These are phyloP conservation scores for Citrus medica DNA, from an alignment of 345 rosid species.

Conservation along the genomic window DNA sequence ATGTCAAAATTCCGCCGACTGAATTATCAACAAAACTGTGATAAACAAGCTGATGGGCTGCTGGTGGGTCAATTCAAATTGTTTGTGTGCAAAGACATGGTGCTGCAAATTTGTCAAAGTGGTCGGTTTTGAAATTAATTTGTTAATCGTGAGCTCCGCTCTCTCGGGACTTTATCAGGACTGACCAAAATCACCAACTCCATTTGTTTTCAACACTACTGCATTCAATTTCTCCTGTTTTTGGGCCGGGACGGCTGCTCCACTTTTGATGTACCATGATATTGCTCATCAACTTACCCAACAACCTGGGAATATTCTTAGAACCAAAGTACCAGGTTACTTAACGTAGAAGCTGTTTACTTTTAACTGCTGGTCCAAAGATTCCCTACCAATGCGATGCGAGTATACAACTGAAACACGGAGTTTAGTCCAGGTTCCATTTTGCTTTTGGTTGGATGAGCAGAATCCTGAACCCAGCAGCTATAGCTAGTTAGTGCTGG, in stretches of 20 bases:
- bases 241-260: too few relatives aligned
- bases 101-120: neutral
- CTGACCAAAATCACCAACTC: neutral
- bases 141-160: neutral
- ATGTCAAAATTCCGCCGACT: neutral
- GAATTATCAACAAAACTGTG: neutral
- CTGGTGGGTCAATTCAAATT: neutral
- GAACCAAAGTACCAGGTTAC: neutral
- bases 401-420: too few relatives aligned
- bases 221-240: too few relatives aligned
- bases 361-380: neutral
- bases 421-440: too few relatives aligned
- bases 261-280: too few relatives aligned
- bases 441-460: too few relatives aligned
- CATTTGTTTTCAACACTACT: neutral
- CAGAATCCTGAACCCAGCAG: too few relatives aligned
- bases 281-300: neutral
- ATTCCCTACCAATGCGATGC: too few relatives aligned
- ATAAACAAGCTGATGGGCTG: neutral
- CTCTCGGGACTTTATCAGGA: neutral
- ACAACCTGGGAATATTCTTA: too few relatives aligned
- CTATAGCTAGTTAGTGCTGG: too few relatives aligned
- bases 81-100: neutral
- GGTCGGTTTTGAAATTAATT: slow-evolving; percentile 7
- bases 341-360: neutral